These are phyloP conservation scores for Candida palmyrensis DNA, from an alignment of 805 yeast species.

Conservation along the genomic window DNA sequence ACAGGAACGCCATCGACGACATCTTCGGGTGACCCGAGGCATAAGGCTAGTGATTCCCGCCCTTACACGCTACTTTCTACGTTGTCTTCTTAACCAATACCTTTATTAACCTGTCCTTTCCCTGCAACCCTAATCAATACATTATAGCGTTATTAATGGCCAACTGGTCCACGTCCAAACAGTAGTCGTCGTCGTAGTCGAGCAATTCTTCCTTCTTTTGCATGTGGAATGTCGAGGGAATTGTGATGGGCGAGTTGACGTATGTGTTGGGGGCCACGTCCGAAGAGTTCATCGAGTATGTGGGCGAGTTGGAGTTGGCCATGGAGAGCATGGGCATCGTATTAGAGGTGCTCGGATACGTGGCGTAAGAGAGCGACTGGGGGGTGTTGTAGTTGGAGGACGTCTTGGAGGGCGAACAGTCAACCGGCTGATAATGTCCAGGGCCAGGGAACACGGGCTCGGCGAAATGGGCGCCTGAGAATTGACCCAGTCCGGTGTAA, in stretches of 20 bases:
- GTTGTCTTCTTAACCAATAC: not conserved
- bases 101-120: slow-evolving; percentile 10
- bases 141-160: slow-evolving; percentile 7
- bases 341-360: not conserved
- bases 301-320: slow-evolving; percentile 1
- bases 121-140: slow-evolving; percentile 8
- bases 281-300: slow-evolving; percentile 2
- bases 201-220: not conserved
- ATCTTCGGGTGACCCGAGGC: slow-evolving; percentile 63
- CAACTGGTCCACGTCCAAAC: slow-evolving; percentile 40
- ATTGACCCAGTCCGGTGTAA: no score
- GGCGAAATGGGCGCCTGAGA: no score
- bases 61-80: not conserved
- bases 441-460: no score
- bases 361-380: slow-evolving; percentile 1
- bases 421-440: not conserved
- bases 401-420: slow-evolving; percentile 2
- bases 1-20: slow-evolving; percentile 61
- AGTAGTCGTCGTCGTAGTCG: slow-evolving; percentile 40
- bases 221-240: slow-evolving; percentile 1
- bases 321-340: not conserved
- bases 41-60: no score
- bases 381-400: slow-evolving; percentile 4
- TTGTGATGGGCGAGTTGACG: slow-evolving; percentile 2
- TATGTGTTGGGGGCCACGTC: slow-evolving; percentile 1